A percentile compares a stretch with the other conserved stretches of the same genome.
phyloP scores from a whole-genome alignment of 768 basidiomycete species.

The Cystofilobasidium macerans region DNA sequence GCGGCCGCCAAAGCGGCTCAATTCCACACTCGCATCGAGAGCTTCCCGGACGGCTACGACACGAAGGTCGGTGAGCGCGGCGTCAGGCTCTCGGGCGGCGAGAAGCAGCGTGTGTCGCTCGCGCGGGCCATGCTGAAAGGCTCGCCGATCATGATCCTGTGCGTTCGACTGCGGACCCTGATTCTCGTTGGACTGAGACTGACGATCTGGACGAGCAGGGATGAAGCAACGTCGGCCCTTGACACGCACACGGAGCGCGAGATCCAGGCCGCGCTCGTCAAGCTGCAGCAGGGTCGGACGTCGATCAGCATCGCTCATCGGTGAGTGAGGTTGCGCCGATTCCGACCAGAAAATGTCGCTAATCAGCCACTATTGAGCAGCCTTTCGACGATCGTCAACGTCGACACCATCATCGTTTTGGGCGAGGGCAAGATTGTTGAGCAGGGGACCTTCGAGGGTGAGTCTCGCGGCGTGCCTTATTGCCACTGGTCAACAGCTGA shows the following conservation, averaged over 20 bases:
- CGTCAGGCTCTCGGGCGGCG: constrained; percentile 70
- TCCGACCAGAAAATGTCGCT: constrained; percentile 19
- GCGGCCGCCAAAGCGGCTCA: constrained; percentile 68
- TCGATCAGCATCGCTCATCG: constrained; percentile 71
- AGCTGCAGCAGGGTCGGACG: constrained; percentile 60
- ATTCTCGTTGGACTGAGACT: constrained; percentile 24
- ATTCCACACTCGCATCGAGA: constrained; percentile 73
- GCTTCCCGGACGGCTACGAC: constrained; percentile 73
- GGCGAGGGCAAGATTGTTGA: constrained; percentile 82
- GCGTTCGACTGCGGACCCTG: constrained; percentile 38
- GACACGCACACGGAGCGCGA: constrained; percentile 85
- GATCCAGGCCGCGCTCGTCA: constrained; percentile 76
- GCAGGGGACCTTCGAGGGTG: constrained; percentile 39
- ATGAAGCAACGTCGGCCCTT: constrained; percentile 48
- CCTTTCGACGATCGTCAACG: constrained; percentile 48
- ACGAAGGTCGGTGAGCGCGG: constrained; percentile 84
- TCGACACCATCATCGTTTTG: constrained; percentile 75
- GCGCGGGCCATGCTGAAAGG: constrained; percentile 19
- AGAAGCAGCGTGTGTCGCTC: constrained; percentile 62
- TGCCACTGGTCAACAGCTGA: not conserved
- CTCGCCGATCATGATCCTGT: constrained; percentile 66
- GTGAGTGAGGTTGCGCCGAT: constrained; percentile 43
- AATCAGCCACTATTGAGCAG: constrained; percentile 26
- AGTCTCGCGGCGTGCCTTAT: not conserved
- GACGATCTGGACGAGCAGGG: no score